Conservation (phyloP, 208 protist species). For the Trichomonas tenax region DNA sequence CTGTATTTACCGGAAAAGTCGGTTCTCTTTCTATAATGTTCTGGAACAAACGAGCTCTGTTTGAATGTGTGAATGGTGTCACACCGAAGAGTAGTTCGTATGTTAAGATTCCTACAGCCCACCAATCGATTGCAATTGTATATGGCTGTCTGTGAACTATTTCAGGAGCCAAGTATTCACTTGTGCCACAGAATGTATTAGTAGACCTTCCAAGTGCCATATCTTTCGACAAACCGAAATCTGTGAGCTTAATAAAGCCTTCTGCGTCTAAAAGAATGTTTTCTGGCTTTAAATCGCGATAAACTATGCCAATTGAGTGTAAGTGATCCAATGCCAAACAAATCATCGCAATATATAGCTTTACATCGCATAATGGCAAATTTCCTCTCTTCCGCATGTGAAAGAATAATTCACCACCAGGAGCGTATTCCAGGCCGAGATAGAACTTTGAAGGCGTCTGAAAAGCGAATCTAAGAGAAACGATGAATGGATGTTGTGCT, state of each 20-base stretch:
- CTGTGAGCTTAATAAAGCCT: neutral
- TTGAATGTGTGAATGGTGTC: neutral
- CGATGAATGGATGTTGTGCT: constrained; percentile 1
- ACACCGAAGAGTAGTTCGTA: neutral
- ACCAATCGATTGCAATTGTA: neutral
- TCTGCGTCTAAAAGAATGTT: neutral
- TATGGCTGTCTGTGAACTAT: neutral
- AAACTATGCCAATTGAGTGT: neutral
- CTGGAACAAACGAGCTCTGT: neutral
- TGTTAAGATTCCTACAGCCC: constrained; percentile 1
- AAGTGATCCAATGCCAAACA: neutral
- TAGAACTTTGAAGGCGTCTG: constrained; percentile 6
- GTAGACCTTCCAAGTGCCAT: neutral
- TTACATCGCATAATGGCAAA: neutral
- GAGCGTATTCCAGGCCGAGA: neutral
- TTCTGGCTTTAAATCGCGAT: constrained; percentile 18
- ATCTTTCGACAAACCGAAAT: constrained; percentile 12
- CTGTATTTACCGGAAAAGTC: neutral
- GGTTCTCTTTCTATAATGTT: neutral
- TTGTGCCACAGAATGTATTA: neutral
- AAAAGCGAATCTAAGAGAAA: neutral
- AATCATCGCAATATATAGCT: neutral
- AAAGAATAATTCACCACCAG: constrained; percentile 14
- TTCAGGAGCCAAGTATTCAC: neutral
- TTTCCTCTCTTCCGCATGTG: neutral